A percentile compares a stretch with the other conserved stretches of the same genome.
phyloP scores from a whole-genome alignment of 2,329 filamentous ascomycete genomes.

The Xylariaceae sp. region DNA sequence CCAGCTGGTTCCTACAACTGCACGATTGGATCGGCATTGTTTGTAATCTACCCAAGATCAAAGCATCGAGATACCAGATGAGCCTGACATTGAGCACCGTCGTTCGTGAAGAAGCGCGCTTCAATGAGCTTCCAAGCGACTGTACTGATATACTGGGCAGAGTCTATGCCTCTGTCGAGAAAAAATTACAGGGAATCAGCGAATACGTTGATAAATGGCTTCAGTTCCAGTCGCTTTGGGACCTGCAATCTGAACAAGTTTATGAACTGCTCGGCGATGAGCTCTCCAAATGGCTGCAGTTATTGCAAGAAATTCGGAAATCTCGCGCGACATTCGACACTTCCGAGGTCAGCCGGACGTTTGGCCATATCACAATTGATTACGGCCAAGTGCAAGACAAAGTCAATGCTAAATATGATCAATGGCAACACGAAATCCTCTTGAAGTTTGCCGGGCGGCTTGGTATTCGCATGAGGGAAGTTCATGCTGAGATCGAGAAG shows the following conservation, averaged over 20 bases:
- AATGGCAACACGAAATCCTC: constrained; percentile 98
- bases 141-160: constrained; percentile 80
- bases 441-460: constrained; percentile 91
- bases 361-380: constrained; percentile 93
- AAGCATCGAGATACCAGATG: constrained; percentile 94
- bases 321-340: constrained; percentile 97
- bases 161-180: constrained; percentile 84
- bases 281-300: constrained; percentile 88
- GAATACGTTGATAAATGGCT: constrained; percentile 97
- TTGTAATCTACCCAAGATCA: constrained; percentile 91
- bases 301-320: constrained; percentile 96
- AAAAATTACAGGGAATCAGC: constrained; percentile 79
- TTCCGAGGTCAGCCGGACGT: constrained; percentile 88
- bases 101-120: constrained; percentile 71
- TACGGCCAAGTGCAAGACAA: constrained; percentile 99
- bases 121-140: constrained; percentile 81
- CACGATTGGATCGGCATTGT: constrained; percentile 93
- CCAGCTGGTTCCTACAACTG: constrained; percentile 91
- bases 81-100: constrained; percentile 66
- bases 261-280: constrained; percentile 92
- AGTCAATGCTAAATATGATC: constrained; percentile 98
- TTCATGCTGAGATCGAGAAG: constrained; percentile 89
- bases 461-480: constrained; percentile 87
- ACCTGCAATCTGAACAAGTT: constrained; percentile 93
- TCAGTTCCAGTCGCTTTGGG: constrained; percentile 98